These are phyloP conservation scores for Ceratobasidium sp. DNA, from an alignment of 1,284 basidiomycete genomes.

Conservation along the genomic window DNA sequence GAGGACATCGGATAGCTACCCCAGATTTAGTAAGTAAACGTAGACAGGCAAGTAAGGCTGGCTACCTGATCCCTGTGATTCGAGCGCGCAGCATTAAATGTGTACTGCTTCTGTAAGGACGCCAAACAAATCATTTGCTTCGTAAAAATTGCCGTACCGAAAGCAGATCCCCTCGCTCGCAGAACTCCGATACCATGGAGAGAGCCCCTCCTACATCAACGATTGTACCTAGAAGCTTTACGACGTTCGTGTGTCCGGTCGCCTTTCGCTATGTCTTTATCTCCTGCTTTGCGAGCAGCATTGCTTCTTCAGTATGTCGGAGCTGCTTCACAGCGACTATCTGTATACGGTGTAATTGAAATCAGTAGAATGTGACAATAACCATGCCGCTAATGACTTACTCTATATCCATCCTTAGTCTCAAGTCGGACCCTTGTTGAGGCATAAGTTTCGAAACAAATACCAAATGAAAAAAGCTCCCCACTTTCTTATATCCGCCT, in stretches of 20 bases:
- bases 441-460: too few species aligned
- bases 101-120: background rate
- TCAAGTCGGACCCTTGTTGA: too few species aligned
- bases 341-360: too few species aligned
- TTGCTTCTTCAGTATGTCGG: background rate
- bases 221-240: background rate
- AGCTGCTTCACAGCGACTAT: constrained; percentile 12
- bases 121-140: background rate
- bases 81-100: constrained; percentile 19
- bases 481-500: constrained; percentile 19
- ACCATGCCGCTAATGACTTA: too few species aligned
- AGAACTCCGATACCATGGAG: constrained; percentile 21
- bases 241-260: constrained; percentile 1
- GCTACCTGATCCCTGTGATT: constrained; percentile 18
- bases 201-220: background rate
- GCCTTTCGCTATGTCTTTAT: constrained; percentile 8
- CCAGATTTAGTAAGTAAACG: background rate
- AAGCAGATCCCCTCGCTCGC: constrained; percentile 21
- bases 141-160: background rate
- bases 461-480: too few species aligned
- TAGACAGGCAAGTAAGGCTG: background rate
- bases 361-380: too few species aligned
- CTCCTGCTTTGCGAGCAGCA: background rate
- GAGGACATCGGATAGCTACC: constrained; percentile 2
- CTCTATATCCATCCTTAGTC: too few species aligned